These are phyloP conservation scores for Leptographium flavum DNA, from an alignment of 2,329 filamentous ascomycete genomes.

Conservation along the genomic window DNA sequence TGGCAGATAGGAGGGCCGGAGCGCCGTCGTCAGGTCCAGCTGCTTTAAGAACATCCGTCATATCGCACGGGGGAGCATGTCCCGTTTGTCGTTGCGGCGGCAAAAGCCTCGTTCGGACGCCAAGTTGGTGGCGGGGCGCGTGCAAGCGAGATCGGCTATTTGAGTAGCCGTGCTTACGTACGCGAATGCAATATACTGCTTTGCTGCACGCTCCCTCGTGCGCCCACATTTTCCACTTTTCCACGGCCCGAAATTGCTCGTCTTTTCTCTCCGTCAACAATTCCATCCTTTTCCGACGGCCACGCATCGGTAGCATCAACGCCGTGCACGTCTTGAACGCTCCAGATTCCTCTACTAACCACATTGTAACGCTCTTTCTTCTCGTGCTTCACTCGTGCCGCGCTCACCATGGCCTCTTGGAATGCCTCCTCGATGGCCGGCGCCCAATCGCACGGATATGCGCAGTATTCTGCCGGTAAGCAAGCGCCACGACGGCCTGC, in stretches of 20 bases:
- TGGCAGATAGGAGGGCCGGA: constrained; percentile 80
- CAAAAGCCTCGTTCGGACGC: background rate
- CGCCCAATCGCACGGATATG: constrained; percentile 16
- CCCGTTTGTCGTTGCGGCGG: too few species aligned
- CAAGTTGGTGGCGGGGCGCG: background rate
- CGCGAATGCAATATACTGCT: too few species aligned
- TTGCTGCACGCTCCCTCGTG: too few species aligned
- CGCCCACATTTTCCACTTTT: background rate
- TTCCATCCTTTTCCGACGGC: background rate
- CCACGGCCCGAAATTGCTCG: background rate
- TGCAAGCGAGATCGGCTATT: background rate
- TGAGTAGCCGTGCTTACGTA: background rate
- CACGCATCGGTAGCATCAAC: too few species aligned
- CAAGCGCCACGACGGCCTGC: background rate
- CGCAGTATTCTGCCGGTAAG: constrained; percentile 8
- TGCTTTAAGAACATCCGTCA: constrained; percentile 95
- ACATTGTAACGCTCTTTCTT: background rate
- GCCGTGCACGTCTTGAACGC: too few species aligned
- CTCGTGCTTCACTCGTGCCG: background rate
- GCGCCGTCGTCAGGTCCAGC: constrained; percentile 88
- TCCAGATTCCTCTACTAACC: background rate
- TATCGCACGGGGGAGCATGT: constrained; percentile 21
- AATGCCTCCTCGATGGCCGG: constrained; percentile 1
- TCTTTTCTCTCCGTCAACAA: background rate
- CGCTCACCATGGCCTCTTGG: constrained; percentile 10